Base-by-base conservation (phyloP, 2,329 filamentous ascomycete species). In the Truncatella angustata region DNA sequence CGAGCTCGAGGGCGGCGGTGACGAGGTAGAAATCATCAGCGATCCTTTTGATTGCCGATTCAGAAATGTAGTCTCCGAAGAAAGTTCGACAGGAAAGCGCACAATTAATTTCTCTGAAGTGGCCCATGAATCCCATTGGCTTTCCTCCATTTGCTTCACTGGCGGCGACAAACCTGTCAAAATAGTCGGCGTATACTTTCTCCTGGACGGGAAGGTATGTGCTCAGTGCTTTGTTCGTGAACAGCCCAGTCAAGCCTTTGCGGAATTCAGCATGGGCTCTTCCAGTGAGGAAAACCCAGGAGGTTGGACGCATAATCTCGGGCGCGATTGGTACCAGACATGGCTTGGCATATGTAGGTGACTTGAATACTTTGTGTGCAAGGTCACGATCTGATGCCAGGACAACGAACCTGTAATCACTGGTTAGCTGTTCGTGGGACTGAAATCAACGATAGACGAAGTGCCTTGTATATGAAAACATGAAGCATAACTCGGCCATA, bases 321-420 rank as follows among this genome's bases (percentile, higher is more conserved):
- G 85, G 81, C 6, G 88, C 88, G 51, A 87, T 79, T 58, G 90
- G 88, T 3, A 91, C 88, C 26, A 92, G 80, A 66, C 88, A 92
- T 32, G 89, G 89, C 64, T 90, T 88, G 65, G 87, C 84, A 60
- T 85, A 90, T 23, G 72, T 66, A 4, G 88, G 88, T 5, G 87
- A 90, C 68, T 91, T 92, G 79, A 92, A 89, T 58, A 91, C 86
- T 65, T 91, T 92, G 66, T 87, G 86, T 43, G 88, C 86, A 66
- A 91, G 82, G 69, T 92, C 88, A 60, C 88, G 84, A 48, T 86
- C 86, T 7, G 87, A 88, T 24, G 85, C 87, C 56, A 92, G 86
- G 46, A 92, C 86, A 54, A 92, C 88, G 68, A 92, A 92, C 63
- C 87, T 89, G 58, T 2, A n/a, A n/a, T n/a, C n/a, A n/a, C n/a